A percentile compares a stretch with the other conserved stretches of the same genome.
Conservation (phyloP, 129 eudicot species). For the Flaveria robusta region DNA sequence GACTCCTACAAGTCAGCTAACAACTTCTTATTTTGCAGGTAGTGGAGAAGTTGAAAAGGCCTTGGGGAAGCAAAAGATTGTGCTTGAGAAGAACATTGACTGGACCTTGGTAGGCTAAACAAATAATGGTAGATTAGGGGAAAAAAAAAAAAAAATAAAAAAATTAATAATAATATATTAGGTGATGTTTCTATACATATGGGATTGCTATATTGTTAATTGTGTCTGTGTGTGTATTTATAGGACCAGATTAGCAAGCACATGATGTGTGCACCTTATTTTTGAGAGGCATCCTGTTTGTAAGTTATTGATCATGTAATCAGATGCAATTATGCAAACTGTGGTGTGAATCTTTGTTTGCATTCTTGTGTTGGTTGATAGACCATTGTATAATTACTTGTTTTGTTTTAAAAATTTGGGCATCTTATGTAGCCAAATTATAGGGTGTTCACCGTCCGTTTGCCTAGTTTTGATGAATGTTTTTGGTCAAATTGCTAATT, state of each 20-base stretch:
- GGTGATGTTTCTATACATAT: constrained; percentile 35
- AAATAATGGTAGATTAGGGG: constrained; percentile 18
- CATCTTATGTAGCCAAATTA: constrained; percentile 2
- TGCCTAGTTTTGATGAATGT: neutral
- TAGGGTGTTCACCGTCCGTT: neutral
- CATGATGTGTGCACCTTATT: constrained; percentile 32
- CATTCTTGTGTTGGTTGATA: constrained; percentile 20
- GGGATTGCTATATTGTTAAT: constrained; percentile 35
- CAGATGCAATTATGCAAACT: constrained; percentile 21
- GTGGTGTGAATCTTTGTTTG: constrained; percentile 34
- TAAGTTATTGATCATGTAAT: constrained; percentile 27
- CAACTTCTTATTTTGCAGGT: constrained; percentile 39
- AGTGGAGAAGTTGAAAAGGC: constrained; percentile 56
- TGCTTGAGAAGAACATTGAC: constrained; percentile 82
- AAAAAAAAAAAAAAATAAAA: neutral
- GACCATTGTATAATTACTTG: neutral
- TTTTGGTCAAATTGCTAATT: neutral
- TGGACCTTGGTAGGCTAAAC: constrained; percentile 74
- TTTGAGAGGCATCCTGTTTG: constrained; percentile 40
- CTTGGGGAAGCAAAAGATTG: constrained; percentile 52
- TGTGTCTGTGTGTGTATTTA: constrained; percentile 38
- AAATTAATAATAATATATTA: neutral
- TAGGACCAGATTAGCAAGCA: constrained; percentile 38
- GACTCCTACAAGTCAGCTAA: constrained; percentile 9
- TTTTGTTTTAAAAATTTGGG: constrained; percentile 9